These are phyloP conservation scores for Botrytis sinoallii DNA, from an alignment of 2,329 filamentous ascomycete species.

Conservation along the genomic window DNA sequence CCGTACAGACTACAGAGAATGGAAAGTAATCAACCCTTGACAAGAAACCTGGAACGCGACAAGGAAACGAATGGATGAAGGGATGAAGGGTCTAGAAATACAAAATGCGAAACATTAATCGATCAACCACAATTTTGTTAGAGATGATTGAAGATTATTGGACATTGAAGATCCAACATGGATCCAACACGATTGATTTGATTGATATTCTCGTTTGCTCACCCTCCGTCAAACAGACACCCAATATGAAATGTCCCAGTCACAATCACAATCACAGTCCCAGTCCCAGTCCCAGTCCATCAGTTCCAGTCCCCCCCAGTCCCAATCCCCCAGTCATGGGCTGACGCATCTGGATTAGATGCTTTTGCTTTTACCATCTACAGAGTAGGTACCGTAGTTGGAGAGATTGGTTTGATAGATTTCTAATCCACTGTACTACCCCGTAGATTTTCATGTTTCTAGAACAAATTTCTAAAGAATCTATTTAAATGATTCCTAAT, in stretches of 20 bases:
- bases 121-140: background rate
- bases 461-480: conserved; percentile 11
- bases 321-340: background rate
- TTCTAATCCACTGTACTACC: background rate
- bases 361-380: background rate
- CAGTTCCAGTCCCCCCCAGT: background rate
- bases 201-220: conserved; percentile 5
- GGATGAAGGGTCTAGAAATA: background rate
- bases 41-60: background rate
- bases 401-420: too few relatives aligned
- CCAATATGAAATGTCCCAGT: conserved; percentile 10
- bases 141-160: background rate
- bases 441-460: conserved; percentile 16
- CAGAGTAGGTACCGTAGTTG: background rate
- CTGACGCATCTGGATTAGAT: background rate
- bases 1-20: background rate
- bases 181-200: background rate
- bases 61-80: background rate
- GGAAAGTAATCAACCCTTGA: background rate
- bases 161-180: background rate
- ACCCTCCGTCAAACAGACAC: background rate
- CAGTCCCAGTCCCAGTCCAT: background rate
- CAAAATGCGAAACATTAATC: background rate
- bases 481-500: conserved; percentile 13
- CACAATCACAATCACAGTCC: background rate